These are phyloP conservation scores for Aegilops speltoides DNA, from an alignment of 176 grass and related monocot species.

Conservation along the genomic window DNA sequence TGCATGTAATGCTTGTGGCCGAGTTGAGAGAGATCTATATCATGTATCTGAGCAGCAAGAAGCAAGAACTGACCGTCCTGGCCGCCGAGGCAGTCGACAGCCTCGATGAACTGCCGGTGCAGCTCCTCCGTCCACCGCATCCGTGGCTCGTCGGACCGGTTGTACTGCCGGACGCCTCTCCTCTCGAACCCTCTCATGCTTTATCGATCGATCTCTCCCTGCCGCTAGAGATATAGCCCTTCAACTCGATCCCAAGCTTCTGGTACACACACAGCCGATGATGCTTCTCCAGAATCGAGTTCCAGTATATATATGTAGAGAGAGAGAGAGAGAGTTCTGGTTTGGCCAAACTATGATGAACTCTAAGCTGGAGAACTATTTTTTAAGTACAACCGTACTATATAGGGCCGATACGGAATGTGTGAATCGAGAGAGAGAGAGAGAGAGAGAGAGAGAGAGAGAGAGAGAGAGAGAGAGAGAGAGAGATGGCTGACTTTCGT, in stretches of 20 bases:
- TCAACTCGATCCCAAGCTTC: conserved; percentile 34
- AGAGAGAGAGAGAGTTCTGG: background rate
- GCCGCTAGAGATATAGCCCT: background rate
- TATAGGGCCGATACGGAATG: conserved; percentile 42
- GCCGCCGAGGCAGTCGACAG: conserved; percentile 74
- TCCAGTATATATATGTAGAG: background rate
- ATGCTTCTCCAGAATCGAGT: background rate
- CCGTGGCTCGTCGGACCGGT: conserved; percentile 71
- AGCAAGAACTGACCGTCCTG: conserved; percentile 51
- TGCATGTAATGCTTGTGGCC: background rate
- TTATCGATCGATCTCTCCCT: background rate
- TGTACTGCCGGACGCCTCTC: conserved; percentile 82
- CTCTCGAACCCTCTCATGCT: conserved; percentile 61
- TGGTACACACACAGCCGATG: background rate
- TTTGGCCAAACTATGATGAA: conserved; percentile 16
- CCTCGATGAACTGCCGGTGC: conserved; percentile 70
- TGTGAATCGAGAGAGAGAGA: background rate
- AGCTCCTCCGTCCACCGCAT: conserved; percentile 95
- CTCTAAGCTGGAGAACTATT: conserved; percentile 1
- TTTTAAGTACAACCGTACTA: conserved; percentile 11
- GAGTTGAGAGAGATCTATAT: too few relatives aligned
- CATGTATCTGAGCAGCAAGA: background rate
- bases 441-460: background rate
- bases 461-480: background rate
- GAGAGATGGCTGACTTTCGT: conserved; percentile 36